These are phyloP conservation scores for Penicillium subrubescens DNA, from an alignment of 495 filamentous ascomycete species.

Conservation along the genomic window DNA sequence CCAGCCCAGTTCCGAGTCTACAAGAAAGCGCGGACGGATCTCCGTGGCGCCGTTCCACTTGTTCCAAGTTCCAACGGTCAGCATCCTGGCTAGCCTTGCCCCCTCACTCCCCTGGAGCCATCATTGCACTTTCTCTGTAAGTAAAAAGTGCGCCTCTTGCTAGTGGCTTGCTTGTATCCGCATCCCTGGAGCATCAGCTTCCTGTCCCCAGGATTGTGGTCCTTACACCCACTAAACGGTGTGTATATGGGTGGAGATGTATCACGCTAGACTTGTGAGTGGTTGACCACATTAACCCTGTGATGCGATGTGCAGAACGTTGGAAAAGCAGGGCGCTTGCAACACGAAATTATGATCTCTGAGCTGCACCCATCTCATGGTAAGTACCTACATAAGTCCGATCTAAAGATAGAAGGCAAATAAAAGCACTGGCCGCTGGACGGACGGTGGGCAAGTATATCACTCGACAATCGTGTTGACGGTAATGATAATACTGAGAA, in stretches of 20 bases:
- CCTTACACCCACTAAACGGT: not conserved
- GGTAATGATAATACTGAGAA: not conserved
- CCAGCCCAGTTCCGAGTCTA: not conserved
- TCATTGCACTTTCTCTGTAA: not conserved
- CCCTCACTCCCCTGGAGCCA: not conserved
- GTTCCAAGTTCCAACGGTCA: conserved; percentile 8
- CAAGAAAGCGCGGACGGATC: conserved; percentile 6
- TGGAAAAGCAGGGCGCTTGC: not conserved
- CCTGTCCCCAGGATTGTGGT: not conserved
- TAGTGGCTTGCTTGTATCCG: conserved; percentile 11
- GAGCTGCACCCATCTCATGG: not conserved
- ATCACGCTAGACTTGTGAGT: not conserved
- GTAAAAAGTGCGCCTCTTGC: not conserved
- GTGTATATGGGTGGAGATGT: not conserved
- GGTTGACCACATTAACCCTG: not conserved
- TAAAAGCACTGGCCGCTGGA: conserved; percentile 2
- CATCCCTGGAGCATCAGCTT: not conserved
- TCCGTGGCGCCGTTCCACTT: conserved; percentile 9
- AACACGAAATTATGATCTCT: not conserved
- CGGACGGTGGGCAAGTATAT: not conserved
- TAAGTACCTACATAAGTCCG: not conserved
- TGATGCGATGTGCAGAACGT: conserved; percentile 2
- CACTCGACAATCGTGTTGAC: not conserved
- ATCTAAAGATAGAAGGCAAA: conserved; percentile 1
- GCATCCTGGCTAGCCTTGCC: conserved; percentile 8